phyloP scores from a whole-genome alignment of 805 yeast genomes.

The Starmera quercuum region DNA sequence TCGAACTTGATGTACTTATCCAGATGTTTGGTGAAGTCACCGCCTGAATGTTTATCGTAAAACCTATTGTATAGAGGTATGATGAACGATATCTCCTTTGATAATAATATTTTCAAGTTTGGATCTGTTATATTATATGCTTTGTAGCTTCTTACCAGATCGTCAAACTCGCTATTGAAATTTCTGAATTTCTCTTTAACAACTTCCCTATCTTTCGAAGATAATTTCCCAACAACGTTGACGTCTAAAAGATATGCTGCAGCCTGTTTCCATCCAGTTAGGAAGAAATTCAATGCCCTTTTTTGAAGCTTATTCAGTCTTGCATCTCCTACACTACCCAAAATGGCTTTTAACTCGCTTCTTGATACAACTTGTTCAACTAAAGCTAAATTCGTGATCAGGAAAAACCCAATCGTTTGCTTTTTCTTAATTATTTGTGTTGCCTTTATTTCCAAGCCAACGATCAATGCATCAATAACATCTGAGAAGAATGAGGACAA shows the following conservation, averaged over 20 bases:
- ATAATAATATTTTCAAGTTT: constrained; percentile 52
- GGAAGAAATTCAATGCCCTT: constrained; percentile 62
- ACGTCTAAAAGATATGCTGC: constrained; percentile 75
- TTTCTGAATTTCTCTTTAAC: constrained; percentile 78
- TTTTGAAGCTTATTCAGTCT: constrained; percentile 65
- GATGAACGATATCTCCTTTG: constrained; percentile 67
- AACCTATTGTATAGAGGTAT: constrained; percentile 81
- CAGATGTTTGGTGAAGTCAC: constrained; percentile 66
- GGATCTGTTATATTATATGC: constrained; percentile 60
- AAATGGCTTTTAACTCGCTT: constrained; percentile 43
- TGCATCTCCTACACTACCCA: constrained; percentile 53
- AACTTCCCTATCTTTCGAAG: constrained; percentile 70
- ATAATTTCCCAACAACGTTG: constrained; percentile 51
- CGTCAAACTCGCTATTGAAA: constrained; percentile 81
- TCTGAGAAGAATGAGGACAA: constrained; percentile 69
- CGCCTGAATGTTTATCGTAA: constrained; percentile 63
- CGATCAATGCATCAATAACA: constrained; percentile 64
- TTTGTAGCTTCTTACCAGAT: constrained; percentile 58
- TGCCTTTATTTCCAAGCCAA: constrained; percentile 56
- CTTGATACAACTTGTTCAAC: constrained; percentile 68
- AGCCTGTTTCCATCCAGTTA: constrained; percentile 73
- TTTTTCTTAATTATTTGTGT: constrained; percentile 24
- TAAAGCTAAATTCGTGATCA: constrained; percentile 63
- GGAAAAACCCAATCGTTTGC: constrained; percentile 54
- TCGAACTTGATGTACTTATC: constrained; percentile 65